Conservation (phyloP, 768 basidiomycete species). For the Clitopilus passeckerianus region DNA sequence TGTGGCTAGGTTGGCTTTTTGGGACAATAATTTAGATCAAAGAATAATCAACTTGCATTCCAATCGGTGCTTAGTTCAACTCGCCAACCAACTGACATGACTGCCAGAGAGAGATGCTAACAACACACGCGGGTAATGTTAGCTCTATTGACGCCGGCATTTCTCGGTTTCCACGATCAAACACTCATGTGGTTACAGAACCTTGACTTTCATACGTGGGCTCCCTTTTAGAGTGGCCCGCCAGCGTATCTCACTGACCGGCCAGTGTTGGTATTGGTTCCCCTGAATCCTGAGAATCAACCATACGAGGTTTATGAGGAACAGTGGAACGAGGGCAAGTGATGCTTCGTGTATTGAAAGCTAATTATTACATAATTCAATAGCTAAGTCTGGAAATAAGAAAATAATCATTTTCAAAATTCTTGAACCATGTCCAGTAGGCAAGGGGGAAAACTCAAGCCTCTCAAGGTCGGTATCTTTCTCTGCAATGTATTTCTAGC, state of each 20-base stretch:
- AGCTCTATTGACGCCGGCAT: no score
- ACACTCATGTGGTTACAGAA: no score
- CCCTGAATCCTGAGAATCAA: not conserved
- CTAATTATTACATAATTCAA: not conserved
- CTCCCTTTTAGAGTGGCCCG: no score
- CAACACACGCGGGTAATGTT: not conserved
- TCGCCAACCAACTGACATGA: slow-evolving; percentile 13
- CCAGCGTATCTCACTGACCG: no score
- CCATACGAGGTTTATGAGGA: not conserved
- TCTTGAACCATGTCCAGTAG: slow-evolving; percentile 46
- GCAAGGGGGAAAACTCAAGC: slow-evolving; percentile 86
- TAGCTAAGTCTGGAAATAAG: not conserved
- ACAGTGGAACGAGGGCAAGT: not conserved
- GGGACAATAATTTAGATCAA: not conserved
- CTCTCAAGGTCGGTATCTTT: slow-evolving; percentile 58
- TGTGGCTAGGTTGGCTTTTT: slow-evolving; percentile 16
- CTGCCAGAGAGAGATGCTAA: not conserved
- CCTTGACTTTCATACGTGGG: no score
- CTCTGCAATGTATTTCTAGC: not conserved
- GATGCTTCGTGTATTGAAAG: slow-evolving; percentile 3
- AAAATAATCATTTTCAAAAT: not conserved
- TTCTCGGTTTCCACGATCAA: no score
- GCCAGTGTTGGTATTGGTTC: no score
- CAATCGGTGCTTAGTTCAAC: slow-evolving; percentile 24
- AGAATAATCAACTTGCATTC: slow-evolving; percentile 26